Conservation (phyloP, 2,329 filamentous ascomycete genomes). For the Ceratocystis cacaofunesta region DNA sequence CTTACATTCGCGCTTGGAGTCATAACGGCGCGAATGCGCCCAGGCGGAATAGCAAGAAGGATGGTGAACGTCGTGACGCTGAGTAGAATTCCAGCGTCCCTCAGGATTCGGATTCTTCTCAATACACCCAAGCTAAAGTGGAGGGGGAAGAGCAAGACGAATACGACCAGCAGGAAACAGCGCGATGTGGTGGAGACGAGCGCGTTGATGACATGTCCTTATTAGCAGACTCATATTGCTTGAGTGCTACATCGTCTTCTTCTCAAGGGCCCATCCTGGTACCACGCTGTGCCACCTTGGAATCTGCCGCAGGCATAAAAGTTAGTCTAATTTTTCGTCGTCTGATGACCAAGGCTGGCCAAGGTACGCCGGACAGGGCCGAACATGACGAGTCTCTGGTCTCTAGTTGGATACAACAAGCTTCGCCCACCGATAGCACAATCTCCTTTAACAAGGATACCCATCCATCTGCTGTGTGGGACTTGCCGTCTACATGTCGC, state of each 20-base stretch:
- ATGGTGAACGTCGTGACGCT: constrained; percentile 16
- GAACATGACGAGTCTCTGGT: neutral
- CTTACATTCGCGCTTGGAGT: constrained; percentile 43
- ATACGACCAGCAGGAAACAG: neutral
- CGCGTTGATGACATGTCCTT: neutral
- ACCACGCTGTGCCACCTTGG: neutral
- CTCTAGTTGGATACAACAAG: neutral
- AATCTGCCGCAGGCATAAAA: neutral
- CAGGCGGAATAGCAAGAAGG: constrained; percentile 12
- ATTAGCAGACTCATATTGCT: constrained; percentile 4
- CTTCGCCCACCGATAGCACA: neutral
- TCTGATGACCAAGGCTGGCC: neutral
- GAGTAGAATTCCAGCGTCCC: constrained; percentile 17
- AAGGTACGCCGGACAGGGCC: neutral
- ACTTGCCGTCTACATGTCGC: neutral
- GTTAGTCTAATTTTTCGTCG: constrained; percentile 9
- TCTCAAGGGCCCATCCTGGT: neutral
- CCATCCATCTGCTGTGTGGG: neutral
- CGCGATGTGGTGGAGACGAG: neutral
- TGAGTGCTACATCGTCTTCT: neutral
- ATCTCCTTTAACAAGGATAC: neutral
- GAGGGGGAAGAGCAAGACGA: neutral
- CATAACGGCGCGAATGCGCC: constrained; percentile 21
- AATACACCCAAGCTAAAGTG: neutral
- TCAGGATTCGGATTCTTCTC: constrained; percentile 5